Evolutionary conservation across 306 rosid genomes (phyloP).

Genomic region (Purshia tridentata): DNA sequence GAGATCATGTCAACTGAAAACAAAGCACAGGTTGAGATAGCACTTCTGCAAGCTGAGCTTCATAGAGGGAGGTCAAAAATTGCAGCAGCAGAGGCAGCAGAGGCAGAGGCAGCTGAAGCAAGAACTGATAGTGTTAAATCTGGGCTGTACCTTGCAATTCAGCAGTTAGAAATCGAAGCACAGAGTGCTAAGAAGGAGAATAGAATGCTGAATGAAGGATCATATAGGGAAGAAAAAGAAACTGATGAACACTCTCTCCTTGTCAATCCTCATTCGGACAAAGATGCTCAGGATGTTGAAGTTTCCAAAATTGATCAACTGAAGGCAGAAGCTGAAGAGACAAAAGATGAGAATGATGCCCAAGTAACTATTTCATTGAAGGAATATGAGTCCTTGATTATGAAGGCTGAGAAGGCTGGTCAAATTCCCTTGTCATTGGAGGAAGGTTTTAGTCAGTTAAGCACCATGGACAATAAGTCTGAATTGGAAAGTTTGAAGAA

Average conservation of each 20-base stretch:
- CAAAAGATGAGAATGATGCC: constrained; percentile 21
- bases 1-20: constrained; percentile 36
- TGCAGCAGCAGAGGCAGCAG: constrained; percentile 36
- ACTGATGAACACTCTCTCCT: constrained; percentile 17
- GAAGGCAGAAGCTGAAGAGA: constrained; percentile 26
- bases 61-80: constrained; percentile 36
- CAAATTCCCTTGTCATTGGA: constrained; percentile 22
- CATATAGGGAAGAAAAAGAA: constrained; percentile 23
- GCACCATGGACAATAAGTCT: constrained; percentile 8
- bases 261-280: not conserved
- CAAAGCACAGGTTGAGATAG: constrained; percentile 49
- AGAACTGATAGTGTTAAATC: constrained; percentile 30
- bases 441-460: constrained; percentile 20
- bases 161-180: constrained; percentile 35
- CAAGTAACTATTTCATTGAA: constrained; percentile 31
- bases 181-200: constrained; percentile 33
- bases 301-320: constrained; percentile 6
- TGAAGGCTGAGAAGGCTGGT: constrained; percentile 20
- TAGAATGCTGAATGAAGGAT: constrained; percentile 25
- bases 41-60: constrained; percentile 57
- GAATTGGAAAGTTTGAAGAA: constrained; percentile 56
- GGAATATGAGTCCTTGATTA: constrained; percentile 34
- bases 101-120: constrained; percentile 41
- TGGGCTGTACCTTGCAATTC: constrained; percentile 35
- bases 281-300: constrained; percentile 1